phyloP scores from a whole-genome alignment of 768 basidiomycete species.

The Hebeloma cylindrosporum region DNA sequence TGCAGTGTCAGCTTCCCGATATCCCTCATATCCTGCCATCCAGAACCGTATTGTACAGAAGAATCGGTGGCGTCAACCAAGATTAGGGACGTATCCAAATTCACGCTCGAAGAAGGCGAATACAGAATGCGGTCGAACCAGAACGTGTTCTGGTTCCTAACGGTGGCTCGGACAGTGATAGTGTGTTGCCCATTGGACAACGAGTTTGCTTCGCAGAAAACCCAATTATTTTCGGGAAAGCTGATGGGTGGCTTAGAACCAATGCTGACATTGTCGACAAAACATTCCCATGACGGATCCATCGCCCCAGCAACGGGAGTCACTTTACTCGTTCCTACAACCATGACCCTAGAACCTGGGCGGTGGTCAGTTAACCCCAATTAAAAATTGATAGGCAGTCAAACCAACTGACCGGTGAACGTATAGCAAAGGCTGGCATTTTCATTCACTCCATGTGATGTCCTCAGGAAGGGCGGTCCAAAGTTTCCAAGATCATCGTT shows the following conservation, averaged over 20 bases:
- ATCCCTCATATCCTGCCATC: conserved; percentile 2
- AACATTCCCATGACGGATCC: background rate
- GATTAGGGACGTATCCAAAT: conserved; percentile 8
- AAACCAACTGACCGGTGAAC: conserved; percentile 6
- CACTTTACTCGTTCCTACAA: too few relatives aligned
- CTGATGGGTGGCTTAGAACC: background rate
- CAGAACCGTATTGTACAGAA: conserved; percentile 1
- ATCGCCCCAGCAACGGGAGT: too few relatives aligned
- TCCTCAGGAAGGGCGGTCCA: conserved; percentile 5
- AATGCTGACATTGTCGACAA: background rate
- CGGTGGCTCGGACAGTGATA: conserved; percentile 9
- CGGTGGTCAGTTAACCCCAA: background rate
- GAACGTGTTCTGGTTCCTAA: conserved; percentile 6
- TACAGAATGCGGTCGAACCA: conserved; percentile 15
- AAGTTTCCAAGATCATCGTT: conserved; percentile 3
- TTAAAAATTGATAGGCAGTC: background rate
- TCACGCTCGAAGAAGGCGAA: conserved; percentile 3
- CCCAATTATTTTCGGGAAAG: conserved; percentile 7
- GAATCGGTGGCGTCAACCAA: conserved; percentile 8
- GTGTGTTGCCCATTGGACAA: conserved; percentile 9
- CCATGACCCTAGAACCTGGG: background rate
- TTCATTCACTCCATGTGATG: conserved; percentile 1
- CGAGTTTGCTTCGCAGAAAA: background rate
- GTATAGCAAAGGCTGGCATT: conserved; percentile 3
- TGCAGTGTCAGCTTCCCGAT: conserved; percentile 1